Conservation (phyloP, 441 rosid genomes). For the Rhodomyrtus psidioides region DNA sequence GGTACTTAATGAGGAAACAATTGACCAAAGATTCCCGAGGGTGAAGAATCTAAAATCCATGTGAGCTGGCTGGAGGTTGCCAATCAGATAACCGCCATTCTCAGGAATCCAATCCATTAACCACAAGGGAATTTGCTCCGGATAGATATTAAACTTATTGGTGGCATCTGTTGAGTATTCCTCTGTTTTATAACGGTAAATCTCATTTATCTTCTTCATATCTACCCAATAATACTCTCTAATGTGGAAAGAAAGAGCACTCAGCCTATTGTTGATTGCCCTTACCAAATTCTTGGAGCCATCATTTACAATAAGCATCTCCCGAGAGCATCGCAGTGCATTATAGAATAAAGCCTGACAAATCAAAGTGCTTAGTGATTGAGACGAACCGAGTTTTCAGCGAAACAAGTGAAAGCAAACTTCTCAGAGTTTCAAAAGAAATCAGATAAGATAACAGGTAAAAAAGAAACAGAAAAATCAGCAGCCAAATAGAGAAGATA, state of each 20-base stretch:
- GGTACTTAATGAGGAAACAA: conserved; percentile 7
- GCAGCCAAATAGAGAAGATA: neutral
- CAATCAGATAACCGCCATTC: conserved; percentile 7
- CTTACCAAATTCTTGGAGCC: conserved; percentile 11
- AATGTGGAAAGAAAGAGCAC: conserved; percentile 14
- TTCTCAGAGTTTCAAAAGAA: neutral
- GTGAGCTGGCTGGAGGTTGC: conserved; percentile 13
- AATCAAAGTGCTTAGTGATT: neutral
- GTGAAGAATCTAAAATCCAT: conserved; percentile 15
- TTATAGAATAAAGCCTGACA: conserved; percentile 11
- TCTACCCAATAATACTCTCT: conserved; percentile 14
- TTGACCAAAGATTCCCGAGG: conserved; percentile 13
- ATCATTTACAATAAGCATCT: conserved; percentile 6
- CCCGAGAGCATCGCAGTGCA: conserved; percentile 11
- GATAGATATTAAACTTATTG: conserved; percentile 14
- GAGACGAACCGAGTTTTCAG: neutral
- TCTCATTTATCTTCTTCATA: conserved; percentile 9
- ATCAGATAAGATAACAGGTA: neutral
- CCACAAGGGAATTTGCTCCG: conserved; percentile 8
- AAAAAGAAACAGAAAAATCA: neutral
- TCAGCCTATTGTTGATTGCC: conserved; percentile 10
- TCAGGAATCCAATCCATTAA: conserved; percentile 15
- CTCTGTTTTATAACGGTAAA: conserved; percentile 12
- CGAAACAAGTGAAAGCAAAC: neutral
- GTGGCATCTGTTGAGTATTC: conserved; percentile 13